Evolutionary conservation across 2,329 filamentous ascomycete genomes (phyloP).

Genomic region (Penicillium freii): DNA sequence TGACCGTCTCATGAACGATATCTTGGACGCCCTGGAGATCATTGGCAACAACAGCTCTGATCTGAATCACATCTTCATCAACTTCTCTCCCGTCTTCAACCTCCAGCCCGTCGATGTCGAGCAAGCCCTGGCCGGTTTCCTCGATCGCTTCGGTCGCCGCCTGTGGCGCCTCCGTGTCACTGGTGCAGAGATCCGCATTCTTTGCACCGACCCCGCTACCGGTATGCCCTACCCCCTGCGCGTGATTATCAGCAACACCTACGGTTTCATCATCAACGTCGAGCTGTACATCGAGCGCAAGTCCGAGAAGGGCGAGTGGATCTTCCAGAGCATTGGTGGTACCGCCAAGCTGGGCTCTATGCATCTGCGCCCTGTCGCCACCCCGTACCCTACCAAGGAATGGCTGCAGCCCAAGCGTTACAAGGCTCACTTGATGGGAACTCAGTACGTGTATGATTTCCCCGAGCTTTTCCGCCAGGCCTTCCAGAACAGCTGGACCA

Average conservation of each 20-base stretch:
- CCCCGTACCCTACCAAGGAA: constrained; percentile 96
- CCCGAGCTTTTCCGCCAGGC: constrained; percentile 98
- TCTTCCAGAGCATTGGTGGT: constrained; percentile 96
- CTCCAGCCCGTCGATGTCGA: constrained; percentile 86
- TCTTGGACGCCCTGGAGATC: constrained; percentile 95
- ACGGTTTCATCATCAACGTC: constrained; percentile 94
- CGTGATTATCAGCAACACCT: constrained; percentile 97
- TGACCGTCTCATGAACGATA: constrained; percentile 94
- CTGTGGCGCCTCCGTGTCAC: constrained; percentile 96
- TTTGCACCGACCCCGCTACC: constrained; percentile 86
- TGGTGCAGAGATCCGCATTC: constrained; percentile 95
- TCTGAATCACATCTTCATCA: constrained; percentile 99
- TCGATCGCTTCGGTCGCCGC: constrained; percentile 92
- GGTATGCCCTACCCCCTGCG: constrained; percentile 86
- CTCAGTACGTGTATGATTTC: constrained; percentile 99
- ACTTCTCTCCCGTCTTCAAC: constrained; percentile 96
- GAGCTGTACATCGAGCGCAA: constrained; percentile 98
- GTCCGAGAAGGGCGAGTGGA: constrained; percentile 96
- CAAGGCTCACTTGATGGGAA: constrained; percentile 99
- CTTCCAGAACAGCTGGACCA: constrained; percentile 90
- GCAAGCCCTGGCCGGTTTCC: constrained; percentile 87
- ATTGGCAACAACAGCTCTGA: constrained; percentile 99
- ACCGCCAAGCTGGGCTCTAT: constrained; percentile 93
- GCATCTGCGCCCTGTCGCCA: constrained; percentile 86
- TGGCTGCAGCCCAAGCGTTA: constrained; percentile 98